Conservation (phyloP, 1,284 basidiomycete genomes). For the Ustilago trichophora region DNA sequence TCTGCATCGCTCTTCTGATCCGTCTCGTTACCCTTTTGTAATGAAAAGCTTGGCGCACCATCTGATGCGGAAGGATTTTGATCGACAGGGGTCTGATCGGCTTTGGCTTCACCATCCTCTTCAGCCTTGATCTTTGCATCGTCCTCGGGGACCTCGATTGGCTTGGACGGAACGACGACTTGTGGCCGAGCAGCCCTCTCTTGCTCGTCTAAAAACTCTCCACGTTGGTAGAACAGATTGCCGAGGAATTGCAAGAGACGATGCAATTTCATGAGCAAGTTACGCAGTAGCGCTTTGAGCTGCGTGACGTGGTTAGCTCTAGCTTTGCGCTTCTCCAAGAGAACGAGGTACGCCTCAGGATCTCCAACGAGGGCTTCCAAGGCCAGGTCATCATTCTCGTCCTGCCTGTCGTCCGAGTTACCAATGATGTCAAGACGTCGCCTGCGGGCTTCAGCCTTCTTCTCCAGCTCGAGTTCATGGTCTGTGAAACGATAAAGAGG, state of each 20-base stretch:
- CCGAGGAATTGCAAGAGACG: conserved; percentile 56
- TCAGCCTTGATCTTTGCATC: conserved; percentile 1
- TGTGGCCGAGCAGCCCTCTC: background rate
- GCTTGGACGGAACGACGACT: background rate
- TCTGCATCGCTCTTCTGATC: background rate
- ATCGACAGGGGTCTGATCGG: too few species aligned
- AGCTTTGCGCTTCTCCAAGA: conserved; percentile 25
- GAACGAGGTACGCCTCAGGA: conserved; percentile 13
- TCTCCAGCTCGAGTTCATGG: conserved; percentile 29
- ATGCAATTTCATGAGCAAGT: conserved; percentile 52
- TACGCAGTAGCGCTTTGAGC: conserved; percentile 40
- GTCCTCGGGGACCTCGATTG: background rate
- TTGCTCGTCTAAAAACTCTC: conserved; percentile 41
- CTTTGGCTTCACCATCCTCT: background rate
- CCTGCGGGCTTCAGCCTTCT: conserved; percentile 19
- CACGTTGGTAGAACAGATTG: conserved; percentile 60
- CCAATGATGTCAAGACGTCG: background rate
- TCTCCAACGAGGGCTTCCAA: conserved; percentile 15
- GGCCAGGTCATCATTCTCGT: conserved; percentile 11
- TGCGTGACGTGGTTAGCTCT: conserved; percentile 29
- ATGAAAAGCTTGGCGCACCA: too few species aligned
- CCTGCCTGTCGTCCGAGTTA: background rate
- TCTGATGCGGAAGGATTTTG: too few species aligned
- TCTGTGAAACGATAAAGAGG: conserved; percentile 49
- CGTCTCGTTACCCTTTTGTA: background rate